Percentiles rank a stretch among this genome's conserved stretches.
Conservation (phyloP, 1,284 basidiomycete species). For the Acaromyces ingoldii region DNA sequence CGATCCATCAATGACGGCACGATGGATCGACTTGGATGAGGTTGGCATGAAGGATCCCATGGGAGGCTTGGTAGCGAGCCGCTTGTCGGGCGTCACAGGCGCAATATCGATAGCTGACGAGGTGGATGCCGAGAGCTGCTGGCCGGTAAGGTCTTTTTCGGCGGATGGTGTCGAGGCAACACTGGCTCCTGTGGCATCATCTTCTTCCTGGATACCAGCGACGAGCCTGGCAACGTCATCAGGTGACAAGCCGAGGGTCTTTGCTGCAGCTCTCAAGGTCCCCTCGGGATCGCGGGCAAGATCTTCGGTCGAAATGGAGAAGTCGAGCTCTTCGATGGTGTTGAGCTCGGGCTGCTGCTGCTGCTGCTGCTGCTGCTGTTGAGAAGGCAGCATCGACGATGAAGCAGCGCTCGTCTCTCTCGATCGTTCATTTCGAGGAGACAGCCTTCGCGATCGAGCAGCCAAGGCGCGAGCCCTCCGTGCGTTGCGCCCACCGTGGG, state of each 20-base stretch:
- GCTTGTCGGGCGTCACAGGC: background rate
- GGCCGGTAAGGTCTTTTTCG: background rate
- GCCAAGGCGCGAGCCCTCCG: constrained; percentile 45
- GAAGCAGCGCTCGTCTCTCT: background rate
- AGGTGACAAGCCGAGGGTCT: constrained; percentile 22
- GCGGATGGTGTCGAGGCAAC: background rate
- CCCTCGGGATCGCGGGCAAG: constrained; percentile 32
- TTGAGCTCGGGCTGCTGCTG: background rate
- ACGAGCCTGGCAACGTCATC: constrained; percentile 27
- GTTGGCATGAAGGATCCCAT: constrained; percentile 37
- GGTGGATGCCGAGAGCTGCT: background rate
- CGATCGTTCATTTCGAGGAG: constrained; percentile 19
- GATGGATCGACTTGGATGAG: constrained; percentile 29
- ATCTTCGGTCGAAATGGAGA: constrained; percentile 33
- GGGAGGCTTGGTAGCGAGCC: background rate
- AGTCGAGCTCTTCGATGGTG: constrained; percentile 17
- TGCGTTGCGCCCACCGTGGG: constrained; percentile 42
- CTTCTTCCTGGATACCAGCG: constrained; percentile 23
- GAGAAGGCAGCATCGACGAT: background rate
- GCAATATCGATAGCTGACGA: background rate
- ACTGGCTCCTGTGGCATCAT: too few relatives aligned
- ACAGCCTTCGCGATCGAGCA: constrained; percentile 35
- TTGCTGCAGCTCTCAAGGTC: constrained; percentile 25
- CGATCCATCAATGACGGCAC: constrained; percentile 49
- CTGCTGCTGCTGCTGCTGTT: background rate